phyloP scores from a whole-genome alignment of 1,284 basidiomycete genomes.

The Porogramme epimiltina region DNA sequence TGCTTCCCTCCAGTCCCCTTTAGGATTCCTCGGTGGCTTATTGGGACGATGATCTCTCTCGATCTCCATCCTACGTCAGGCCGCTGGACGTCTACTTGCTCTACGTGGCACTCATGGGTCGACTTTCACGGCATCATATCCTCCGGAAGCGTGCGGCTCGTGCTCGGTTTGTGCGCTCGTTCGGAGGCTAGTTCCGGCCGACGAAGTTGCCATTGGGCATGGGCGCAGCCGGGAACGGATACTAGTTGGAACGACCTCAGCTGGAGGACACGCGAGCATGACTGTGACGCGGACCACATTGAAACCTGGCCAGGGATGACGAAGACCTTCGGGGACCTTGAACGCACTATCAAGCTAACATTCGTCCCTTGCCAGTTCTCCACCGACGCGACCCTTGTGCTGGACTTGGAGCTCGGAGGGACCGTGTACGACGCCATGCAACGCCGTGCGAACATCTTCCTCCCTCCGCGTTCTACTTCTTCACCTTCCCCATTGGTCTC shows the following conservation, averaged over 20 bases:
- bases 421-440: background rate
- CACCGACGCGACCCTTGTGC: background rate
- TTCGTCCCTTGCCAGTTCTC: background rate
- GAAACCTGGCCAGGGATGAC: background rate
- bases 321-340: too few relatives aligned
- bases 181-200: background rate
- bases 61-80: background rate
- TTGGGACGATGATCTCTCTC: background rate
- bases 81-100: background rate
- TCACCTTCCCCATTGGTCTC: too few relatives aligned
- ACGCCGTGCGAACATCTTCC: too few relatives aligned
- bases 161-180: background rate
- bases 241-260: background rate
- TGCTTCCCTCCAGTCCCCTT: background rate
- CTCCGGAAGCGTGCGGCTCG: background rate
- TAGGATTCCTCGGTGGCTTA: background rate
- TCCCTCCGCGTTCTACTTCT: too few relatives aligned
- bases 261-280: background rate
- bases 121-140: background rate
- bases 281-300: background rate
- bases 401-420: background rate
- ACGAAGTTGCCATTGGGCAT: background rate
- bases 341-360: background rate
- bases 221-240: background rate
- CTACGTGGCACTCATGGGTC: background rate